phyloP scores from a whole-genome alignment of 139 green algal genomes.

The Auxenochlorella protothecoides region DNA sequence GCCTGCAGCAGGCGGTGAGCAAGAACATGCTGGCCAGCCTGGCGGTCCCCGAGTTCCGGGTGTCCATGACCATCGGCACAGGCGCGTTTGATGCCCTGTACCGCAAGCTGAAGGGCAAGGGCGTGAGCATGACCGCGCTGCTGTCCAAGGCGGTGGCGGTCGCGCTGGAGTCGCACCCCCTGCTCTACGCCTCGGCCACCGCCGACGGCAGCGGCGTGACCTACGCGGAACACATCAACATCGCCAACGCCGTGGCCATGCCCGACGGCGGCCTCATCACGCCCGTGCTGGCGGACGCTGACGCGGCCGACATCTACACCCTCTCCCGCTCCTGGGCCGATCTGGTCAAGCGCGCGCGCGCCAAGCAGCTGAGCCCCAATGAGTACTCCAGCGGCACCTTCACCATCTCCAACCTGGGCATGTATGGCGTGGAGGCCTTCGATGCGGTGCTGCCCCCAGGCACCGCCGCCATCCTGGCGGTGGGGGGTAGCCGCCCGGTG shows the following conservation, averaged over 20 bases:
- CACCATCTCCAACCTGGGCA: conserved; percentile 98
- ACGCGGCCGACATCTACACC: conserved; percentile 91
- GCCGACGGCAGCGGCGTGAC: conserved; percentile 75
- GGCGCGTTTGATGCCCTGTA: conserved; percentile 92
- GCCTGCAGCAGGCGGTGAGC: conserved; percentile 80
- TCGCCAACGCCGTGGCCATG: conserved; percentile 92
- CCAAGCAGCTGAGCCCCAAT: conserved; percentile 80
- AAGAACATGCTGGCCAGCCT: conserved; percentile 77
- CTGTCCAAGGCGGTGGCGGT: conserved; percentile 87
- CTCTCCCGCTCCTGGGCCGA: conserved; percentile 70
- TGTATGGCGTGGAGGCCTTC: conserved; percentile 94
- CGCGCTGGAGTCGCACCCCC: conserved; percentile 81
- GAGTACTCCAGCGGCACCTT: conserved; percentile 89
- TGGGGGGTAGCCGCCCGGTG: conserved; percentile 78
- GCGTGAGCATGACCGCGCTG: conserved; percentile 96
- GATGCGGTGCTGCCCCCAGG: conserved; percentile 93
- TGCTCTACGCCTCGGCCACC: conserved; percentile 81
- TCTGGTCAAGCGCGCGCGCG: conserved; percentile 84
- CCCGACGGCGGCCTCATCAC: conserved; percentile 95
- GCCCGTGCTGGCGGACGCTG: conserved; percentile 87
- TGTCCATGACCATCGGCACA: conserved; percentile 83
- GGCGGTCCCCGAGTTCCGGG: conserved; percentile 89
- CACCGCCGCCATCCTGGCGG: conserved; percentile 83
- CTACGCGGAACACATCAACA: conserved; percentile 90
- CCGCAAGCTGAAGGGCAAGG: conserved; percentile 92